These are phyloP conservation scores for Tylopilus subfusipes DNA, from an alignment of 768 basidiomycete genomes.

Conservation along the genomic window DNA sequence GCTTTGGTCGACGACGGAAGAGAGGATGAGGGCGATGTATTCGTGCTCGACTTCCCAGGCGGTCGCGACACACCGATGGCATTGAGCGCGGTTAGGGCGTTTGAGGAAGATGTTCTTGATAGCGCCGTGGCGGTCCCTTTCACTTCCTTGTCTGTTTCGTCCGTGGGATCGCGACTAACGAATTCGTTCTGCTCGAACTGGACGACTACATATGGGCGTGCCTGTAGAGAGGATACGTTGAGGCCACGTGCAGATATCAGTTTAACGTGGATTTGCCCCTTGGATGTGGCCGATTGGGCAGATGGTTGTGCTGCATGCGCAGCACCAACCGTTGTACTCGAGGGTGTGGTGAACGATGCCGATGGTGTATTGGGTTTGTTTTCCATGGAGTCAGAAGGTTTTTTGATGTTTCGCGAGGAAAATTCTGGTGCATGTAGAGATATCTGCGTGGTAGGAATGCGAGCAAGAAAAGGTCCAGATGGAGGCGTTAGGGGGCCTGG, in stretches of 20 bases:
- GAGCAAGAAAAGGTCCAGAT: constrained; percentile 46
- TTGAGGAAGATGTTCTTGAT: constrained; percentile 57
- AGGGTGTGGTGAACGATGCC: constrained; percentile 40
- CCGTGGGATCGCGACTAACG: constrained; percentile 84
- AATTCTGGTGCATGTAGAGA: constrained; percentile 85
- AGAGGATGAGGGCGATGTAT: constrained; percentile 44
- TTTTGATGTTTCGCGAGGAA: constrained; percentile 65
- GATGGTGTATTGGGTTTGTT: constrained; percentile 38
- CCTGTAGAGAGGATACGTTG: constrained; percentile 59
- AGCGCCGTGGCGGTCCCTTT: constrained; percentile 68
- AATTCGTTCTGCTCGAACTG: constrained; percentile 99
- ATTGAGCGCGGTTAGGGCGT: constrained; percentile 62
- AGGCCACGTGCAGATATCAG: constrained; percentile 88
- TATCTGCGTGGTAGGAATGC: constrained; percentile 56
- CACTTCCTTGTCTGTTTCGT: constrained; percentile 84
- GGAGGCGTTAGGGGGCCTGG: constrained; percentile 48
- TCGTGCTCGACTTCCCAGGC: constrained; percentile 40
- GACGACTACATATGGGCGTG: constrained; percentile 90
- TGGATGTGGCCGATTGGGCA: constrained; percentile 37
- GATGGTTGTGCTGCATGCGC: constrained; percentile 26
- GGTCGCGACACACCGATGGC: constrained; percentile 53
- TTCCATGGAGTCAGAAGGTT: constrained; percentile 33
- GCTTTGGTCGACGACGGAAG: constrained; percentile 36
- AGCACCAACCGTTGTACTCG: constrained; percentile 20
- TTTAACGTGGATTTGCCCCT: constrained; percentile 91